These are phyloP conservation scores for Penicillium crustosum DNA, from an alignment of 2,329 filamentous ascomycete genomes.

Conservation along the genomic window DNA sequence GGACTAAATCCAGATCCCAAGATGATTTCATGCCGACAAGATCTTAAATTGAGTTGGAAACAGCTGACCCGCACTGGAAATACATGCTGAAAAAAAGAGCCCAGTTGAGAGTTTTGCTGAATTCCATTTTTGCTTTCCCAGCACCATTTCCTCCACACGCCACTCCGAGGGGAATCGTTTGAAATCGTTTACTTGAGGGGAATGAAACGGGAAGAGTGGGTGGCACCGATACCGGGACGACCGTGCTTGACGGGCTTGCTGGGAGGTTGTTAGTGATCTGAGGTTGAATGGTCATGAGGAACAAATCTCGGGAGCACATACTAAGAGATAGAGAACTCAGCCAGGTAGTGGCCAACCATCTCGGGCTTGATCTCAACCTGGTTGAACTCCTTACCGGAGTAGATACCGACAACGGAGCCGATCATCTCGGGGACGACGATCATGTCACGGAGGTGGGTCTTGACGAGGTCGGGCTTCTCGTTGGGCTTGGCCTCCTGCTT, in stretches of 20 bases:
- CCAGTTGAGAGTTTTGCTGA: constrained; percentile 28
- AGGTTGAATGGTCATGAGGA: background rate
- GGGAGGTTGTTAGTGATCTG: constrained; percentile 52
- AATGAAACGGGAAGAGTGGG: constrained; percentile 99
- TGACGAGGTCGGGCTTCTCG: constrained; percentile 99
- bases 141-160: constrained; percentile 39
- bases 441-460: constrained; percentile 99
- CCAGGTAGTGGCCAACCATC: constrained; percentile 99
- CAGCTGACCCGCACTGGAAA: constrained; percentile 42
- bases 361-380: constrained; percentile 99
- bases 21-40: constrained; percentile 37
- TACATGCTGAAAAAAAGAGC: constrained; percentile 42
- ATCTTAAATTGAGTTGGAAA: constrained; percentile 44
- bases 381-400: constrained; percentile 99
- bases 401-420: constrained; percentile 96
- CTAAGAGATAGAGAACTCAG: constrained; percentile 99
- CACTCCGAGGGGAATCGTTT: constrained; percentile 41
- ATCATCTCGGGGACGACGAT: constrained; percentile 99
- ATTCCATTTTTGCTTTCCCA: constrained; percentile 38
- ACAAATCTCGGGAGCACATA: constrained; percentile 56
- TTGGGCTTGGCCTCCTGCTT: constrained; percentile 99
- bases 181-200: constrained; percentile 83
- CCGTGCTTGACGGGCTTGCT: constrained; percentile 99
- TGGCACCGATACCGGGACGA: constrained; percentile 99
- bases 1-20: constrained; percentile 26